Conservation (phyloP, 1,139 yeast genomes). For the Geotrichum aggregatum region DNA sequence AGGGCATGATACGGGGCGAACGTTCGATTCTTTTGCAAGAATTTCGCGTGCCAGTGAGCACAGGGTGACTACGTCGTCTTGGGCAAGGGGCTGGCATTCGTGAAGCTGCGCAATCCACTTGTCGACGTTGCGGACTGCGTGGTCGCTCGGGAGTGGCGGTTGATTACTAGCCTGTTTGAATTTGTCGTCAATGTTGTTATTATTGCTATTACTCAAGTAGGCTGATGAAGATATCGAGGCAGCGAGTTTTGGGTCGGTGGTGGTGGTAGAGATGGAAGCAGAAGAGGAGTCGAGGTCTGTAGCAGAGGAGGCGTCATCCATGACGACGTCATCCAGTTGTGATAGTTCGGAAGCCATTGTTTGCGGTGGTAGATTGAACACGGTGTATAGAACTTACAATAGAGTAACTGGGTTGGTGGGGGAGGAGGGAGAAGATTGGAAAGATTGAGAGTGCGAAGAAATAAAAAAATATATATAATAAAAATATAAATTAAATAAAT, state of each 20-base stretch:
- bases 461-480: neutral
- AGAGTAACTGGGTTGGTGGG: neutral
- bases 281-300: neutral
- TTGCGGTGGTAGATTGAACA: neutral
- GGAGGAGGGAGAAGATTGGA: neutral
- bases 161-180: constrained; percentile 4
- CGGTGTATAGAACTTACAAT: too few relatives aligned
- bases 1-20: constrained; percentile 91
- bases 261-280: too few relatives aligned
- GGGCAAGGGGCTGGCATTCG: constrained; percentile 79
- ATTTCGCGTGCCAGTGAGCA: constrained; percentile 67
- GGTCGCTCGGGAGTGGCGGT: constrained; percentile 11
- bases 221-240: neutral
- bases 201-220: neutral
- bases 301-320: constrained; percentile 4
- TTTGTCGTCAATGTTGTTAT: constrained; percentile 3
- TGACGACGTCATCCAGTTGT: constrained; percentile 6
- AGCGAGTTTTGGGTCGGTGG: constrained; percentile 1
- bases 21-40: constrained; percentile 85
- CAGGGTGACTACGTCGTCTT: constrained; percentile 72
- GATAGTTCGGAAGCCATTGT: constrained; percentile 4
- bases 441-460: neutral
- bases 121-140: constrained; percentile 41
- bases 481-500: too few relatives aligned
- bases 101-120: constrained; percentile 59